Base-by-base conservation (phyloP, 192 early-diverging fungal genomes). In the Pilaira anomala region DNA sequence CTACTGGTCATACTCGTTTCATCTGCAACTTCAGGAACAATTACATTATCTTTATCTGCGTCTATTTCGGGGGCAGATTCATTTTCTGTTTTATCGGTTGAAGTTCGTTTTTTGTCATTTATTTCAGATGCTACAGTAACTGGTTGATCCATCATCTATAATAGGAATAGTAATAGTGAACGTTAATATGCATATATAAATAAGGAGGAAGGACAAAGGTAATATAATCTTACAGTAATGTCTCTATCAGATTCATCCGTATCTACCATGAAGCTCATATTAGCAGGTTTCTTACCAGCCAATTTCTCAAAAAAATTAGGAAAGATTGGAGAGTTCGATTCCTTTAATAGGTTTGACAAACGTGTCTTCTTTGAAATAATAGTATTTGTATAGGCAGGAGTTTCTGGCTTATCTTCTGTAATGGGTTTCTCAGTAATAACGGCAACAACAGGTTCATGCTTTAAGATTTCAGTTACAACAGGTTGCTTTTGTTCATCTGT, bases 221-320 rank as follows among this genome's bases (percentile, higher is more conserved):
- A 19, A 13, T 19, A 3, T 3, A 46, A 18, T 3, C 62, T 50
- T 30, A 63, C 62, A 36, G 62, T 53, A n/a, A 54, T 45, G 18
- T 63, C 62, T 41, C 53, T 26, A 26, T 63, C 62, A 21, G 28
- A 29, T 19, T 65, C 63, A 7, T 56, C 63, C 9, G 41, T 56
- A 48, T 54, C 50, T 13, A 65, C 53, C 53, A 56, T 65, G 28
- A 65, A 65, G 19, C 40, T 56, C 26, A 65, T 36, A 24, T 36
- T 48, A 21, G 12, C 28, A 9, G 53, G 63, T 28, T 56, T 65
- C 26, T 56, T 65, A 21, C 52, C 63, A 33, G 40, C 53, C 25
- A 65, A 45, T 19, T 24, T 41, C 33, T 52, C 18, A 24, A 65
- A 48, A 8, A 24, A 45, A 21, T 33, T 22, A 30, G 63, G 63